Conservation (phyloP, 2,329 filamentous ascomycete genomes). For the Colletotrichum sp. region DNA sequence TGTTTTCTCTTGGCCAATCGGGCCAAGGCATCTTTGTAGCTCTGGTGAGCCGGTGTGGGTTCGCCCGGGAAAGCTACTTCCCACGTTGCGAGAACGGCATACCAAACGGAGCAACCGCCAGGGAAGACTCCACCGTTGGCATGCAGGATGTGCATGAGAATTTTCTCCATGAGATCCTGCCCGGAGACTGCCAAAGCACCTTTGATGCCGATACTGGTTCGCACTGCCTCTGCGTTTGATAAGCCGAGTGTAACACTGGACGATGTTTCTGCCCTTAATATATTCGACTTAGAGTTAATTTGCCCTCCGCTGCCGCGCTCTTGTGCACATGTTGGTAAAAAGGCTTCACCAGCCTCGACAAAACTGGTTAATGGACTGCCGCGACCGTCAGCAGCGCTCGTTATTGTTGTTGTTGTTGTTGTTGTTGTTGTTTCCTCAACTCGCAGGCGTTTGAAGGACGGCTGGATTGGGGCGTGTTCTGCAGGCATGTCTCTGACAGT, state of each 20-base stretch:
- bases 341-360: neutral
- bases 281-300: neutral
- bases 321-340: neutral
- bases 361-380: neutral
- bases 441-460: neutral
- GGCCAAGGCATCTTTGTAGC: slow-evolving; percentile 42
- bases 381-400: neutral
- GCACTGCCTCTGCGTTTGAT: neutral
- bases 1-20: slow-evolving; percentile 39
- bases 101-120: slow-evolving; percentile 54
- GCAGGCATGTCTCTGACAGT: slow-evolving; percentile 12
- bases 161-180: neutral
- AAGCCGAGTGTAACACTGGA: neutral
- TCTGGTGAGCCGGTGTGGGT: slow-evolving; percentile 43
- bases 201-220: neutral
- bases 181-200: neutral
- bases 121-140: slow-evolving; percentile 54
- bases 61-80: slow-evolving; percentile 42
- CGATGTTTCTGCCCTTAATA: neutral
- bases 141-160: slow-evolving; percentile 42
- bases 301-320: neutral
- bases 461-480: neutral
- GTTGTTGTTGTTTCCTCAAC: neutral
- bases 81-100: slow-evolving; percentile 52
- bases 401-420: neutral